Evolutionary conservation across 768 basidiomycete genomes (phyloP), one percentile per base, ranked within the genome.

Genomic region (Boletus rex-veris): DNA sequence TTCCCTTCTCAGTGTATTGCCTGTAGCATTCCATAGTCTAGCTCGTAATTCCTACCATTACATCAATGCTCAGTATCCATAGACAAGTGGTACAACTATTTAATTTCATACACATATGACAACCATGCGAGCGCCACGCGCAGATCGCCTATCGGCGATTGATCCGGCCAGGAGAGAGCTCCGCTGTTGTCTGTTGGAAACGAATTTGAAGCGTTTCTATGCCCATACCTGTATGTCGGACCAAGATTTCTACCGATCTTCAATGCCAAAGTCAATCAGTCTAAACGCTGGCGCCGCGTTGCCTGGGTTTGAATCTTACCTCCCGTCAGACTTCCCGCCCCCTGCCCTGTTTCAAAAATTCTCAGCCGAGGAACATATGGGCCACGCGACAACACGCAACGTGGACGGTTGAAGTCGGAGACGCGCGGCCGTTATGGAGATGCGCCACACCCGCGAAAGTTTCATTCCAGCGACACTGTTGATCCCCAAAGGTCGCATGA

Each of bases 41-140:
- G 50, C 38, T 58, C 65, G 54, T 67, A 65, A 64, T 66, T 46
- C 42, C 39, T 64, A 63, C 50, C 42, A 67, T 44, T 55, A 63
- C 50, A 59, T 51, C 56, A 51, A 53, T 51, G 40, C 43, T 47
- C 36, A 42, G 45, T 55, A 64, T 46, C 51, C 28, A 52, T 54
- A 56, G 53, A 65, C 54, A 55, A 58, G 53, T 42, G 48, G 45
- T 54, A 39, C 28, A 28, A 28, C 28, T 54, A 51, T 61, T 55
- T 53, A 58, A 60, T 60, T 57, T 48, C 40, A 57, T 50, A 45
- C 37, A 18, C 24, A 38, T 42, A 35, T 33, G 18, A 24, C 39
- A 18, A 26, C 45, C 47, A 54, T 50, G 30, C 52, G 43, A 31
- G 30, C 21, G 16, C 50, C 60, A 61, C 50, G 42, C 53, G 54